phyloP scores from a whole-genome alignment of 441 rosid genomes.

The Raphanus hybrid region DNA sequence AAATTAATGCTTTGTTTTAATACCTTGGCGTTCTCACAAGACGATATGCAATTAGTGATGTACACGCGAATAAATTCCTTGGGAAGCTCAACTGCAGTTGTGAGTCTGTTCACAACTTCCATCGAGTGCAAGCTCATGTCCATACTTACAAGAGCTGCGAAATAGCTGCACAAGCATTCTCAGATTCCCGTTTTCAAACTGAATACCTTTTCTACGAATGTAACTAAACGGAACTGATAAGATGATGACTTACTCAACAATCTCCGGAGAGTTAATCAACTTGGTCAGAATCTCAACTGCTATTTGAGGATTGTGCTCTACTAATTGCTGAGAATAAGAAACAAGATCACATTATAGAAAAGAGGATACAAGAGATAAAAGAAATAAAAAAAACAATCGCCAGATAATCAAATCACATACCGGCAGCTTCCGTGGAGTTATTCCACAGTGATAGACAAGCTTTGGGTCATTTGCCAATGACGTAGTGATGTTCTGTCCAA shows the following conservation, averaged over 20 bases:
- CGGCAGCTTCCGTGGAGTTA: slow-evolving; percentile 89
- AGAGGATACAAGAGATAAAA: background rate
- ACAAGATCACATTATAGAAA: slow-evolving; percentile 33
- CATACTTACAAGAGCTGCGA: slow-evolving; percentile 88
- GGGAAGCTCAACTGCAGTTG: slow-evolving; percentile 92
- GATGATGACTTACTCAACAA: slow-evolving; percentile 69
- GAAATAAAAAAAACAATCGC: background rate
- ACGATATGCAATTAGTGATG: slow-evolving; percentile 93
- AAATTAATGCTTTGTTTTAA: no score
- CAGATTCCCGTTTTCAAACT: slow-evolving; percentile 13
- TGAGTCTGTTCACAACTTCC: slow-evolving; percentile 99
- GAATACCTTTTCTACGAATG: background rate
- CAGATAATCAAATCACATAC: slow-evolving; percentile 51
- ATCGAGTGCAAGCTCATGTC: slow-evolving; percentile 97
- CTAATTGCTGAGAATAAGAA: slow-evolving; percentile 75
- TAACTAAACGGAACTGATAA: slow-evolving; percentile 11
- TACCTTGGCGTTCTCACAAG: slow-evolving; percentile 76
- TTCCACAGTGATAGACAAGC: slow-evolving; percentile 92
- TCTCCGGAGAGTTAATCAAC: slow-evolving; percentile 87
- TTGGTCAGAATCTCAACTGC: slow-evolving; percentile 92
- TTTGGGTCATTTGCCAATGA: slow-evolving; percentile 86
- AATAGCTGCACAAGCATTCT: slow-evolving; percentile 66
- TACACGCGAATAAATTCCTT: slow-evolving; percentile 89
- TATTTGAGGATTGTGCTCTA: slow-evolving; percentile 93
- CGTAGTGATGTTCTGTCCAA: slow-evolving; percentile 64